These are phyloP conservation scores for Xylariaceae sp. DNA, from an alignment of 2,329 filamentous ascomycete genomes.

Conservation along the genomic window DNA sequence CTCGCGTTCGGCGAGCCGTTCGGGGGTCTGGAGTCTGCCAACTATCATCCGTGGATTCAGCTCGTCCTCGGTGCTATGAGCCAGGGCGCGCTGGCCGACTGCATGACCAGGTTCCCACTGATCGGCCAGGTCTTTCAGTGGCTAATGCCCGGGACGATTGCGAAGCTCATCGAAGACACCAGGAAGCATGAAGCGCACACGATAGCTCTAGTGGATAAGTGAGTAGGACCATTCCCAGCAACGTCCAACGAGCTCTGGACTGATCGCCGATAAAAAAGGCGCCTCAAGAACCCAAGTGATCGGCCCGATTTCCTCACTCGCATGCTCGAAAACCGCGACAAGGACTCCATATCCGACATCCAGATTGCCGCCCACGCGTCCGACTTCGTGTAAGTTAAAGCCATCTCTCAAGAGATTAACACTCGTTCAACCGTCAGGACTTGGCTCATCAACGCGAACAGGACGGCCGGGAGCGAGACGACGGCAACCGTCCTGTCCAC, in stretches of 20 bases:
- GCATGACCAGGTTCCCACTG: conserved; percentile 17
- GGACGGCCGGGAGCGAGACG: background rate
- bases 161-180: conserved; percentile 10
- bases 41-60: conserved; percentile 18
- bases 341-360: conserved; percentile 15
- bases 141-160: conserved; percentile 10
- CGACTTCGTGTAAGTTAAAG: conserved; percentile 18
- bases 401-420: too few relatives aligned
- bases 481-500: background rate
- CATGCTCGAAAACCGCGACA: conserved; percentile 19
- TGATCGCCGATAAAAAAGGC: background rate
- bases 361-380: conserved; percentile 24
- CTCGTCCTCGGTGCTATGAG: conserved; percentile 10
- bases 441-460: background rate
- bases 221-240: conserved; percentile 1
- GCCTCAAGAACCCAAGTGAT: background rate
- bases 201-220: conserved; percentile 14
- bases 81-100: conserved; percentile 15
- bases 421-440: too few relatives aligned
- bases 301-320: conserved; percentile 21
- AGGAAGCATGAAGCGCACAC: conserved; percentile 12
- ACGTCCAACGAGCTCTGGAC: too few relatives aligned
- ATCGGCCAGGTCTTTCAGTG: conserved; percentile 6
- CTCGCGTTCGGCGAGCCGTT: conserved; percentile 10
- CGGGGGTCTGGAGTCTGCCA: background rate